Evolutionary conservation across 179 eudicot species (phyloP), one percentile per base, ranked within the genome.

Genomic region (Actinidia chinensis): DNA sequence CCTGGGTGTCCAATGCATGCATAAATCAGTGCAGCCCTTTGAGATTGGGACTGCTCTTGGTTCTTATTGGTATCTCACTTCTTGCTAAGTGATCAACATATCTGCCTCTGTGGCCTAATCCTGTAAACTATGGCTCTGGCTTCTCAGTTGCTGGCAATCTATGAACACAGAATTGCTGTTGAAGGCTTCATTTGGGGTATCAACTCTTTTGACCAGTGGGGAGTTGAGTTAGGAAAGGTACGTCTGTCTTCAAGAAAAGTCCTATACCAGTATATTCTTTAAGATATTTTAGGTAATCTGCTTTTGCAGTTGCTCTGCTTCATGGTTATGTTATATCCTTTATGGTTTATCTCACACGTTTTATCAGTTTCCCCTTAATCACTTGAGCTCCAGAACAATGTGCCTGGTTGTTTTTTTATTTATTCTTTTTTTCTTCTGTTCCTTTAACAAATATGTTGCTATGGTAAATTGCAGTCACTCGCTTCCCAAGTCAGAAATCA

Each of bases 181-280:
- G 88, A 96, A 86, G 99, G 99, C 80, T 96, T 96, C 83, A 68
- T 91, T 22, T 92, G 99, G 99, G 97, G 97, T 18, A 91, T 96
- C 81, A 96, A 96, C 86, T 96, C 99, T 76, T 96, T 94, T 22
- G 99, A 96, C 73, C 98, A 96, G 80, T 94, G 99, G 98, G 99
- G 99, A 82, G 98, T 94, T 61, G 98, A 94, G 83, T 67, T 94
- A 78, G 97, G 98, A 79, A 92, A 90, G 97, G 97, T 93, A 87
- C 50, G 66, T n/a, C 12, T 64, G 40, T 43, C 7, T 50, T 56
- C 33, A 1, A 46, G 14, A 14, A 65, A 65, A 65, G 5, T 4
- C 28, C 55, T n/a, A 64, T 6, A n/a, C 18, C 11, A 43, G 22
- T 17, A 11, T 72, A 36, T n/a, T 73, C 52, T 73, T 52, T 65